These are phyloP conservation scores for Xylaria grammica DNA, from an alignment of 495 filamentous ascomycete genomes.

Conservation along the genomic window DNA sequence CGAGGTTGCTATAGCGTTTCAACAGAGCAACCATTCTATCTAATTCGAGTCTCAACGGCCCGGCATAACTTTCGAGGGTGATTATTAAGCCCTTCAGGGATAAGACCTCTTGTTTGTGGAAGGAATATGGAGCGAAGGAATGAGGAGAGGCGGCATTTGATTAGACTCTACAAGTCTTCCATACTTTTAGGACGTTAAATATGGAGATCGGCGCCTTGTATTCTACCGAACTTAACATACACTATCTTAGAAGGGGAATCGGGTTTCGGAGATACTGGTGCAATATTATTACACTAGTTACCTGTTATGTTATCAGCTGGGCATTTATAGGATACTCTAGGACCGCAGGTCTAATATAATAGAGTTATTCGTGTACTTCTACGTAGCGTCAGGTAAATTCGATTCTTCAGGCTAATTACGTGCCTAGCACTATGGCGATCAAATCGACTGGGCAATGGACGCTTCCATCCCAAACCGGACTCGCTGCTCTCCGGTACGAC, in stretches of 20 bases:
- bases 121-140: no score
- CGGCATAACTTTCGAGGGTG: background rate
- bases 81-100: background rate
- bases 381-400: no score
- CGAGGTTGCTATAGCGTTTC: no score
- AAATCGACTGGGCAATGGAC: conserved; percentile 4
- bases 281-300: no score
- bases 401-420: background rate
- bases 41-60: no score
- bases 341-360: no score
- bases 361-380: background rate
- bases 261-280: background rate
- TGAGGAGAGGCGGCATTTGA: background rate
- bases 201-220: background rate
- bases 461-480: background rate
- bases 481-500: background rate
- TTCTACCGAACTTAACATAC: background rate
- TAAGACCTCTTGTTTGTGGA: no score
- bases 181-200: background rate
- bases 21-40: no score
- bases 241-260: background rate
- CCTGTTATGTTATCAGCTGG: no score
- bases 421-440: background rate
- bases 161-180: background rate
- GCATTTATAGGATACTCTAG: no score